phyloP scores from a whole-genome alignment of 768 basidiomycete species.

The Nidularia sp. region DNA sequence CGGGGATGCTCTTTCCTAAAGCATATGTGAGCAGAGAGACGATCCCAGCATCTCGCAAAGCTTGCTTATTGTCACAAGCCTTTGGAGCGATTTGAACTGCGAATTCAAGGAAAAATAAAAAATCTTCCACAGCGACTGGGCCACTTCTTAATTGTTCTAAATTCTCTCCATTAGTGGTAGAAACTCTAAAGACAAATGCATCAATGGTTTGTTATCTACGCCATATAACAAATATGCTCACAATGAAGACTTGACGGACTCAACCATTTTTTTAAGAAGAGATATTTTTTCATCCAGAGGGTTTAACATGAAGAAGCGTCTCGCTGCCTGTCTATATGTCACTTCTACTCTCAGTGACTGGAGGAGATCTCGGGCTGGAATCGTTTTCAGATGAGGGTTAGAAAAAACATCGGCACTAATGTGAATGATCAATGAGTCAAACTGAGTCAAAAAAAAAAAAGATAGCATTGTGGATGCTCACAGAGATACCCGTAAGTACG shows the following conservation, averaged over 20 bases:
- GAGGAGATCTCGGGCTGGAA: conserved; percentile 3
- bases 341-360: conserved; percentile 4
- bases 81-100: background rate
- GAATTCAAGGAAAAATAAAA: background rate
- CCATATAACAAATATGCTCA: too few species aligned
- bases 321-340: conserved; percentile 10
- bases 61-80: background rate
- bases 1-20: background rate
- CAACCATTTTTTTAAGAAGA: background rate
- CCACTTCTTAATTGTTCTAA: too few species aligned
- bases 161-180: too few species aligned
- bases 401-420: too few species aligned
- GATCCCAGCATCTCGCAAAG: background rate
- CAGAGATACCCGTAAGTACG: background rate
- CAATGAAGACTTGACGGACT: background rate
- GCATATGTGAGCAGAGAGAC: background rate
- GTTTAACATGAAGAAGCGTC: conserved; percentile 7
- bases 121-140: background rate
- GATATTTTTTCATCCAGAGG: background rate
- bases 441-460: too few species aligned
- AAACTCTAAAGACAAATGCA: too few species aligned
- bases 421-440: too few species aligned
- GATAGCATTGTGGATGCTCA: background rate
- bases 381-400: too few species aligned
- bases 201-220: too few species aligned